These are phyloP conservation scores for Colletotrichum scovillei DNA, from an alignment of 2,329 filamentous ascomycete species.

Conservation along the genomic window DNA sequence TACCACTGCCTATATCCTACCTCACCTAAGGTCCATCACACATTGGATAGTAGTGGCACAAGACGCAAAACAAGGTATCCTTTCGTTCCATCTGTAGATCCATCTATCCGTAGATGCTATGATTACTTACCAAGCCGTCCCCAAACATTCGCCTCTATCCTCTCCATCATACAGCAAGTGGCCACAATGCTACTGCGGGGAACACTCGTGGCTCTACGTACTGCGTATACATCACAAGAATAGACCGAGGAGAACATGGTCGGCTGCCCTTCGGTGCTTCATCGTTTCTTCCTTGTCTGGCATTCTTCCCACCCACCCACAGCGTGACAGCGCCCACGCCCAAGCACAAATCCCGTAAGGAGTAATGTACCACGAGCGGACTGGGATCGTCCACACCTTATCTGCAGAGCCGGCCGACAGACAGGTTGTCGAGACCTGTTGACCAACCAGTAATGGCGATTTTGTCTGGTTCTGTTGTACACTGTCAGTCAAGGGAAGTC, in stretches of 20 bases:
- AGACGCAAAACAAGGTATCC: neutral
- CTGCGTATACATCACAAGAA: neutral
- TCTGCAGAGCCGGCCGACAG: neutral
- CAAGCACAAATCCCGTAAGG: neutral
- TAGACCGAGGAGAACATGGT: neutral
- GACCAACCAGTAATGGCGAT: neutral
- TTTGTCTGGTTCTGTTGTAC: neutral
- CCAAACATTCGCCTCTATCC: neutral
- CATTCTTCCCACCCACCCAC: neutral
- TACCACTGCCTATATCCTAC: too few relatives aligned
- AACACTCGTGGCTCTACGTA: neutral
- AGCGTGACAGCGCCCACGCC: neutral
- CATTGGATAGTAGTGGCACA: too few relatives aligned
- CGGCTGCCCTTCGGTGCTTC: neutral
- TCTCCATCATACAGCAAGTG: too few relatives aligned
- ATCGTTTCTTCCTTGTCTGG: neutral
- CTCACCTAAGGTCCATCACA: too few relatives aligned
- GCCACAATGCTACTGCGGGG: neutral
- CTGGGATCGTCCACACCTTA: neutral
- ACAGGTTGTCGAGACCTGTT: neutral
- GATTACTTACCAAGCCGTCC: neutral
- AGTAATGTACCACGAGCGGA: neutral
- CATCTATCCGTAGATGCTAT: too few relatives aligned
- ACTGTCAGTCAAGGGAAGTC: neutral
- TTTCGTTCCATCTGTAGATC: neutral